Evolutionary conservation across 208 protist species (phyloP).

Genomic region (Strigomonas culicis): DNA sequence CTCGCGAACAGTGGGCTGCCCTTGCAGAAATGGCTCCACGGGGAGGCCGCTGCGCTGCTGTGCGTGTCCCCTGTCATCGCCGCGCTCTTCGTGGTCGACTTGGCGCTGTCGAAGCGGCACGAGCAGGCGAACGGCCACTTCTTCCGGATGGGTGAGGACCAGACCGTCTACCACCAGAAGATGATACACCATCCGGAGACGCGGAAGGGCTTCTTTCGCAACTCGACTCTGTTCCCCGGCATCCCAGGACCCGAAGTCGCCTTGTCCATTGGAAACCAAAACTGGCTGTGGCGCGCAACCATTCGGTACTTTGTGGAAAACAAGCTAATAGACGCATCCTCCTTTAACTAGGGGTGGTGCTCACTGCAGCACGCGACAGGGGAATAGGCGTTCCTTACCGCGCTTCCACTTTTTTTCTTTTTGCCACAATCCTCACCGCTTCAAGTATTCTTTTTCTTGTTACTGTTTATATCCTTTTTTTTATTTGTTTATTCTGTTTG

Average conservation of each 20-base stretch:
- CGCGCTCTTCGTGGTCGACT: conserved; percentile 51
- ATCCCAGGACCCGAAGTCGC: conserved; percentile 42
- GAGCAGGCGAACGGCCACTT: conserved; percentile 57
- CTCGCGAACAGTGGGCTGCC: conserved; percentile 39
- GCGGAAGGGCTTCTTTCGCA: conserved; percentile 40
- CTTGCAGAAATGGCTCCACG: conserved; percentile 33
- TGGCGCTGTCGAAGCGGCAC: conserved; percentile 50
- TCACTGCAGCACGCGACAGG: background rate
- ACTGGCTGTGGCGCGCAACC: conserved; percentile 46
- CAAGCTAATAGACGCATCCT: background rate
- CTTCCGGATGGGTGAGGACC: conserved; percentile 75
- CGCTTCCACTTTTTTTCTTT: conserved; percentile 5
- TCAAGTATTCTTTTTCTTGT: background rate
- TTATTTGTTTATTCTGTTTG: background rate
- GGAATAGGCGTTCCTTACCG: background rate
- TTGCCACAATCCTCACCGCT: background rate
- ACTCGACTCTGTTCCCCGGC: conserved; percentile 51
- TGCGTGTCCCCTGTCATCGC: conserved; percentile 54
- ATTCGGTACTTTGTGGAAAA: conserved; percentile 24
- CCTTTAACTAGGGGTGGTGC: background rate
- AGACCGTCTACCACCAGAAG: conserved; percentile 27
- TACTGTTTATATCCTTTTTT: background rate
- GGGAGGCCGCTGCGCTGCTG: conserved; percentile 31
- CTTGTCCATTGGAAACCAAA: conserved; percentile 30
- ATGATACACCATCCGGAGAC: conserved; percentile 19